Percentiles rank a stretch among this genome's conserved stretches.
Conservation (phyloP, 805 yeast genomes). For the Yarrowia sp. region DNA sequence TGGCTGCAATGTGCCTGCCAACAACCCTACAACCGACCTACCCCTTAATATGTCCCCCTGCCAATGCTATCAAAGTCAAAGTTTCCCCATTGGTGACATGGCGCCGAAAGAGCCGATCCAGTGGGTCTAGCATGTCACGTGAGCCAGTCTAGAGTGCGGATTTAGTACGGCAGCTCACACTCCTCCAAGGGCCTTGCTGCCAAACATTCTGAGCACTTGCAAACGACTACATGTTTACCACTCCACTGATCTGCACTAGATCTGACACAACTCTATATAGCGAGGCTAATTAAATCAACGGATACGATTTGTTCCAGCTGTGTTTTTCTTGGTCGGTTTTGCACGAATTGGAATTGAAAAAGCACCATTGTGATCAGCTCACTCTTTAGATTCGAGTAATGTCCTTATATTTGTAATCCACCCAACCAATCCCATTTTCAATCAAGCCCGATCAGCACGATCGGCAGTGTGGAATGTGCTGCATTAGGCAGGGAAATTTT, state of each 20-base stretch:
- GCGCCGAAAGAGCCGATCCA: too few species aligned
- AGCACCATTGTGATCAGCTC: too few species aligned
- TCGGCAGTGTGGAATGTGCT: slow-evolving; percentile 7
- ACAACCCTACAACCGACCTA: background rate
- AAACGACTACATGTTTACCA: background rate
- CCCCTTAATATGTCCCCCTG: background rate
- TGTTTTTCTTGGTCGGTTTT: too few species aligned
- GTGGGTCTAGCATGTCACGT: too few species aligned
- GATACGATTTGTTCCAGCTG: too few species aligned
- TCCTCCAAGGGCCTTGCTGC: too few species aligned
- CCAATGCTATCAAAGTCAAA: background rate
- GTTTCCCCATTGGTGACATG: slow-evolving; percentile 11
- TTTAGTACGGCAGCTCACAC: too few species aligned
- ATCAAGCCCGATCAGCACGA: background rate
- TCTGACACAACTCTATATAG: background rate
- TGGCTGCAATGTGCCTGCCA: too few species aligned
- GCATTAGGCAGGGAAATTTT: background rate
- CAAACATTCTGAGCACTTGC: background rate
- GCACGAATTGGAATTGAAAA: too few species aligned
- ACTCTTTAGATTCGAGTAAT: too few species aligned
- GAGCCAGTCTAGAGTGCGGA: too few species aligned
- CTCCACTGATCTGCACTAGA: background rate
- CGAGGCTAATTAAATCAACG: background rate
- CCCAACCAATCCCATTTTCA: background rate
- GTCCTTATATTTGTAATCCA: background rate